Conservation (phyloP, 1,284 basidiomycete genomes). For the Microbotryum saponariae region DNA sequence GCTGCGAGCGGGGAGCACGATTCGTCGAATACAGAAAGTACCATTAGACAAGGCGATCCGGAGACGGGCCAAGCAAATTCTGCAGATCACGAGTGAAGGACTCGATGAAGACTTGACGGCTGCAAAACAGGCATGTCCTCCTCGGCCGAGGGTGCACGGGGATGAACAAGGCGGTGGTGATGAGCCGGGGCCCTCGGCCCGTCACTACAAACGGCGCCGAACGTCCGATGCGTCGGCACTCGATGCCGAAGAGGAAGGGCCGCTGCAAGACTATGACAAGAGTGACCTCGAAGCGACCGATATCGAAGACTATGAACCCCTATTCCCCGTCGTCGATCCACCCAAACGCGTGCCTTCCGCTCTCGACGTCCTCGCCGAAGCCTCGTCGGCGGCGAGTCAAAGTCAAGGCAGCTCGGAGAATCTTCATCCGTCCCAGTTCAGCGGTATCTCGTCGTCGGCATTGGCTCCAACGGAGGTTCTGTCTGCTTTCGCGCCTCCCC, state of each 20-base stretch:
- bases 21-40: constrained; percentile 22
- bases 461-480: not conserved
- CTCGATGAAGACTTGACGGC: not conserved
- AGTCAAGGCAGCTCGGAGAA: not conserved
- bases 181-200: no score
- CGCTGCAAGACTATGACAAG: not conserved
- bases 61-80: constrained; percentile 11
- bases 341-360: constrained; percentile 13
- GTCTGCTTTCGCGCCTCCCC: not conserved
- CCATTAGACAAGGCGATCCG: constrained; percentile 11
- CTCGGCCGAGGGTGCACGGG: no score
- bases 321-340: constrained; percentile 7
- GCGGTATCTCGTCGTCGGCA: not conserved
- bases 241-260: not conserved
- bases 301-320: not conserved
- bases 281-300: not conserved
- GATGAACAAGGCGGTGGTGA: no score
- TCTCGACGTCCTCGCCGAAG: constrained; percentile 32
- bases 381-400: constrained; percentile 9
- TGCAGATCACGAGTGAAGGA: not conserved
- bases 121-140: no score
- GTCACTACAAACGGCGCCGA: no score
- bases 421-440: not conserved
- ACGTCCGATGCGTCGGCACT: not conserved
- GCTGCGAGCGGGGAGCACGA: constrained; percentile 6